phyloP scores from a whole-genome alignment of 148 eudicot genomes.

The Cornus controversa region DNA sequence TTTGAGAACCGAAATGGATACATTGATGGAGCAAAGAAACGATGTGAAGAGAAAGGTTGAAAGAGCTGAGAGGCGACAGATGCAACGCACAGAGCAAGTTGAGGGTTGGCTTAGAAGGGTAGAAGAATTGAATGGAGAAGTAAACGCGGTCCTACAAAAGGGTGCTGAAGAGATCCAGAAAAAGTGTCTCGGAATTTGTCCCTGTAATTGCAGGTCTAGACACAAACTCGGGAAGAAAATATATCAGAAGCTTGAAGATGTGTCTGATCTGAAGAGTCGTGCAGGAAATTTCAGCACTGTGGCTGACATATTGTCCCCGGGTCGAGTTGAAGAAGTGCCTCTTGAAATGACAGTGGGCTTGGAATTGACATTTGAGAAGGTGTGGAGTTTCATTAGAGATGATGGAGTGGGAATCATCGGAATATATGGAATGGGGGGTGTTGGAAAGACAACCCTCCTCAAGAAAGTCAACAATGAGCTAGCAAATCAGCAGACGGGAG shows the following conservation, averaged over 20 bases:
- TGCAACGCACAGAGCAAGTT: not conserved
- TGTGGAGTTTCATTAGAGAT: not conserved
- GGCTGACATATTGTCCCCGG: not conserved
- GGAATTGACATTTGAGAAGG: not conserved
- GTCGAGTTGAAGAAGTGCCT: not conserved
- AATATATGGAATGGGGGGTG: conserved; percentile 15
- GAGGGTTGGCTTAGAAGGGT: not conserved
- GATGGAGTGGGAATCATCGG: conserved; percentile 13
- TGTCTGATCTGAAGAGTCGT: not conserved
- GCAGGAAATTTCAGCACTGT: not conserved
- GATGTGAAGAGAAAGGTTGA: not conserved
- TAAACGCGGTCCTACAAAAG: not conserved
- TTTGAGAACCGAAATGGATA: not conserved
- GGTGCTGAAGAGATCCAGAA: not conserved
- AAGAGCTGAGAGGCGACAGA: not conserved
- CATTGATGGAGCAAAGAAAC: not conserved
- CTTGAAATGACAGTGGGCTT: conserved; percentile 13
- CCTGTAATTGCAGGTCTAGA: not conserved
- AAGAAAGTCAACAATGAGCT: not conserved
- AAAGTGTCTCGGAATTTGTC: not conserved
- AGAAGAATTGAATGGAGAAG: not conserved
- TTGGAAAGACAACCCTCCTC: conserved; percentile 5
- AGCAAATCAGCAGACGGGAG: too few species aligned
- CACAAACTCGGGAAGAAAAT: not conserved
- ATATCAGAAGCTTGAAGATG: not conserved